These are phyloP conservation scores for Edaphochlamys debaryana DNA, from an alignment of 139 green algal genomes.

Conservation along the genomic window DNA sequence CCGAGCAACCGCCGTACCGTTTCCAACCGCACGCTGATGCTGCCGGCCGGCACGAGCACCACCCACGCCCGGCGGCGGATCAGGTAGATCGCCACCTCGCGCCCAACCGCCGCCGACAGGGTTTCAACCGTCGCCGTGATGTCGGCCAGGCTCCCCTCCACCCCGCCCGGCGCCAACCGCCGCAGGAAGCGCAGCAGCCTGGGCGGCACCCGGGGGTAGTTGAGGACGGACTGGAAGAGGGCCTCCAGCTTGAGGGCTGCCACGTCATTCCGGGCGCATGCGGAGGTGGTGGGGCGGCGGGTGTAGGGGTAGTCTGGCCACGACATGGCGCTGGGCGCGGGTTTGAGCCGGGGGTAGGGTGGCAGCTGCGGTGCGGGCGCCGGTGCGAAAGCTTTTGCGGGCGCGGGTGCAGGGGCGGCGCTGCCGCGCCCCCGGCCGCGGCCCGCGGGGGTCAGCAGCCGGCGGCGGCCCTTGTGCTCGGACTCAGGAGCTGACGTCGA, in stretches of 20 bases:
- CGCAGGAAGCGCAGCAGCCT: conserved; percentile 33
- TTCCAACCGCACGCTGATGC: not conserved
- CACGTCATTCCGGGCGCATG: conserved; percentile 31
- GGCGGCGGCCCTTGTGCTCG: no score
- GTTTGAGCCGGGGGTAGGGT: conserved; percentile 3
- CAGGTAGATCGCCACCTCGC: conserved; percentile 56
- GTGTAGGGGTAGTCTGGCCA: conserved; percentile 27
- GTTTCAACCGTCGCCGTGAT: conserved; percentile 41
- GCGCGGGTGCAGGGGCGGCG: no score
- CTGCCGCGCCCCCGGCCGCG: not conserved
- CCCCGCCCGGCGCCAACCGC: not conserved
- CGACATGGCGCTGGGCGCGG: not conserved
- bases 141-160: not conserved
- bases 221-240: conserved; percentile 66
- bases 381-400: not conserved
- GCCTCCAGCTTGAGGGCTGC: conserved; percentile 56
- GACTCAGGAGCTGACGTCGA: no score
- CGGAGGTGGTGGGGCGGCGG: not conserved
- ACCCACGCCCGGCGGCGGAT: conserved; percentile 36
- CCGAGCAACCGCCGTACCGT: conserved; percentile 25
- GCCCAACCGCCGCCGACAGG: conserved; percentile 34
- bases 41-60: conserved; percentile 11
- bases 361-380: not conserved
- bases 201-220: conserved; percentile 52
- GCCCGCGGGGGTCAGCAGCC: not conserved